A percentile compares a stretch with the other conserved stretches of the same genome.
phyloP scores from a whole-genome alignment of 768 basidiomycete species.

The Cystobasidiopsis lactophilus region DNA sequence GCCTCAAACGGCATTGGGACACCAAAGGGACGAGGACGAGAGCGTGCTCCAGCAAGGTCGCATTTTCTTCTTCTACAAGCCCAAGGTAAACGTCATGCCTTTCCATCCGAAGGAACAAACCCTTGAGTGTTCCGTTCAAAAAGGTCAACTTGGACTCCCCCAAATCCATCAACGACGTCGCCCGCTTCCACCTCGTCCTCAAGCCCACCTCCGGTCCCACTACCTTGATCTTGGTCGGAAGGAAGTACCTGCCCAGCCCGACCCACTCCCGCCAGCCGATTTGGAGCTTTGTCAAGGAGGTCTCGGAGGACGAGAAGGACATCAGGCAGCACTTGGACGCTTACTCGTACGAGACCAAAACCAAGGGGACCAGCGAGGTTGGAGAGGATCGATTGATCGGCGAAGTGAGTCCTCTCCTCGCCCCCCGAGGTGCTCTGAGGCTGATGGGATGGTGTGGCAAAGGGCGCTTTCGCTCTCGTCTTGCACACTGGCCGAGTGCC shows the following conservation, averaged over 20 bases:
- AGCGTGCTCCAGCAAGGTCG: neutral
- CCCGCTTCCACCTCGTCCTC: neutral
- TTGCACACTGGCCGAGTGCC: neutral
- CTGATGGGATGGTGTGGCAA: neutral
- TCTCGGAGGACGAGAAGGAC: neutral
- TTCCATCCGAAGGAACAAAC: neutral
- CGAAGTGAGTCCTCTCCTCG: neutral
- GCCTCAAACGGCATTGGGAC: neutral
- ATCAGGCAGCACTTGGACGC: neutral
- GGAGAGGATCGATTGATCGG: neutral
- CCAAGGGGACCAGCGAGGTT: neutral
- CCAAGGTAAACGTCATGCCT: neutral
- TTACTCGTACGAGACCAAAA: neutral
- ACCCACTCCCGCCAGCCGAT: neutral
- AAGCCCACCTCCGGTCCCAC: neutral
- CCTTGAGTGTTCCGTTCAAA: neutral
- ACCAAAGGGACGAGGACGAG: neutral
- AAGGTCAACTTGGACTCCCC: neutral
- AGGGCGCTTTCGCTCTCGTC: neutral
- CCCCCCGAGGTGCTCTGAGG: neutral
- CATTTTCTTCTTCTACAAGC: conserved; percentile 1
- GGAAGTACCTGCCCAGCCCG: conserved; percentile 1
- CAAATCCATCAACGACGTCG: neutral
- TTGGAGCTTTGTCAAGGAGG: neutral
- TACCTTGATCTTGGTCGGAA: neutral